Evolutionary conservation across 306 rosid species (phyloP).

Genomic region (Cercis canadensis): DNA sequence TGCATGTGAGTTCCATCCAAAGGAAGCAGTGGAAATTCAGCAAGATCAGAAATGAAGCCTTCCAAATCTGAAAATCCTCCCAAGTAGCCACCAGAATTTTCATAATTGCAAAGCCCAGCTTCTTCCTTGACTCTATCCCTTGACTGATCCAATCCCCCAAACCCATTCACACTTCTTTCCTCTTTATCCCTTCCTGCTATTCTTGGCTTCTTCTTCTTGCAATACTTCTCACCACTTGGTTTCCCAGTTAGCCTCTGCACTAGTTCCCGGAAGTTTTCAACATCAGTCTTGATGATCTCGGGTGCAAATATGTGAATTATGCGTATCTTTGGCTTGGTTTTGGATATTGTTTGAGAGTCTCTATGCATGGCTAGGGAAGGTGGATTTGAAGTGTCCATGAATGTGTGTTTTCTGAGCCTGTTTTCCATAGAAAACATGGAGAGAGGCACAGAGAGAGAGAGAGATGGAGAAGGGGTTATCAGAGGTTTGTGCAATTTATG

Average conservation of each 20-base stretch:
- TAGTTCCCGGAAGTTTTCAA: constrained; percentile 74
- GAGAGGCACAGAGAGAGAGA: constrained; percentile 7
- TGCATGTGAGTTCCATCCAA: constrained; percentile 58
- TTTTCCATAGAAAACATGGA: constrained; percentile 47
- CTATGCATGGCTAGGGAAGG: constrained; percentile 55
- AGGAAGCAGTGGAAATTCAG: constrained; percentile 61
- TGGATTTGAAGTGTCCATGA: constrained; percentile 25
- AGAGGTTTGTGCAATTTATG: constrained; percentile 18
- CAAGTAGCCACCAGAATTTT: constrained; percentile 58
- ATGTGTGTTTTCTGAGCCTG: constrained; percentile 42
- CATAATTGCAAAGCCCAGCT: constrained; percentile 56
- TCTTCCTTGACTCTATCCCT: constrained; percentile 50
- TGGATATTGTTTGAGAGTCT: constrained; percentile 63
- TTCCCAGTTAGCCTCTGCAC: constrained; percentile 91
- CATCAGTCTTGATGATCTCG: constrained; percentile 87
- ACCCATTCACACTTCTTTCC: constrained; percentile 35
- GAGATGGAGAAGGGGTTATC: not conserved
- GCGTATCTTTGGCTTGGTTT: constrained; percentile 76
- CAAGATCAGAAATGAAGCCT: constrained; percentile 72
- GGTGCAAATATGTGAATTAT: constrained; percentile 93
- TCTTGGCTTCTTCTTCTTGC: constrained; percentile 32
- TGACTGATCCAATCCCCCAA: constrained; percentile 41
- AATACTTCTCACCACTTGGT: constrained; percentile 42
- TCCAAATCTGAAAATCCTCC: constrained; percentile 75
- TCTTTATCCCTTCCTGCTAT: constrained; percentile 19